phyloP scores from a whole-genome alignment of 2,329 filamentous ascomycete genomes.

The Penicillium sp. region DNA sequence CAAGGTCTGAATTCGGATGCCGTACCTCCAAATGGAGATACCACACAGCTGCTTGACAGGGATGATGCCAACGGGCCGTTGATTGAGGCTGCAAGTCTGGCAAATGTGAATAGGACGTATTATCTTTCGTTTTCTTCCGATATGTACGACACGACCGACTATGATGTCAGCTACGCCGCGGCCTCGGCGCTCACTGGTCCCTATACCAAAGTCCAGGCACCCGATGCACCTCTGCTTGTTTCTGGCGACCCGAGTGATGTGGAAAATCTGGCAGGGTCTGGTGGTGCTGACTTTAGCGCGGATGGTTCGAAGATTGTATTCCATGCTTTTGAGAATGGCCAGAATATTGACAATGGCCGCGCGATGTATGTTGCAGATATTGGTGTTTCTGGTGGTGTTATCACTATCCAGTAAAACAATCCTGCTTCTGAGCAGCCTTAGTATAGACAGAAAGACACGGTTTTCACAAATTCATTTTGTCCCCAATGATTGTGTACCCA shows the following conservation, averaged over 20 bases:
- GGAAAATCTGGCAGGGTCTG: conserved; percentile 28
- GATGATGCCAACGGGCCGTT: conserved; percentile 60
- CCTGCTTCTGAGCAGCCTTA: too few relatives aligned
- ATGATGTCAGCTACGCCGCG: conserved; percentile 59
- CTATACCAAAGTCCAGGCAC: conserved; percentile 28
- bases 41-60: conserved; percentile 56
- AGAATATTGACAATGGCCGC: conserved; percentile 17
- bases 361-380: conserved; percentile 24
- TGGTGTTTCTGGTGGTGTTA: conserved; percentile 9
- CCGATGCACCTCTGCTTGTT: conserved; percentile 27
- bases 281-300: conserved; percentile 29
- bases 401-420: background rate
- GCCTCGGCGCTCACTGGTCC: conserved; percentile 31
- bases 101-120: conserved; percentile 49
- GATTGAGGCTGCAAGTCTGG: conserved; percentile 57
- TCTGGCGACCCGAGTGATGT: conserved; percentile 25
- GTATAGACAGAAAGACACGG: background rate
- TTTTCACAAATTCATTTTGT: background rate
- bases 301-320: conserved; percentile 30
- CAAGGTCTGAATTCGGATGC: conserved; percentile 54
- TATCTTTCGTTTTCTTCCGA: conserved; percentile 60
- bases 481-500: background rate
- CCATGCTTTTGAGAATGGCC: conserved; percentile 26
- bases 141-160: conserved; percentile 52
- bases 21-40: conserved; percentile 48